Conservation (phyloP, 345 rosid genomes). For the Arabis alpina region DNA sequence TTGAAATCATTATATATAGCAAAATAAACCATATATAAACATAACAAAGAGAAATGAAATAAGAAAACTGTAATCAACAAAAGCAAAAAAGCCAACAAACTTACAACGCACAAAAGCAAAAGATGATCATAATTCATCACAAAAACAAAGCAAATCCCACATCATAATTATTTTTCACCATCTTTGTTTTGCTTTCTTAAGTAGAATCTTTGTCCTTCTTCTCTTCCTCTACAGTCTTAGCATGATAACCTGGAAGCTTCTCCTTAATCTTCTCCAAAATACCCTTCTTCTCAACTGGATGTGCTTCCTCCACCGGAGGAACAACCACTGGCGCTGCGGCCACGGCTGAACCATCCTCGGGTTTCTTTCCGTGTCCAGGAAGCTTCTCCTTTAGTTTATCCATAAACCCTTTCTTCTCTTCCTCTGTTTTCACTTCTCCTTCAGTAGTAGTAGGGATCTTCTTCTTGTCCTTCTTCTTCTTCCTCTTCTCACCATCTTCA, state of each 20-base stretch:
- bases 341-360: slow-evolving; percentile 50
- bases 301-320: slow-evolving; percentile 37
- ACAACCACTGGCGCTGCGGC: slow-evolving; percentile 41
- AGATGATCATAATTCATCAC: slow-evolving; percentile 32
- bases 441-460: slow-evolving; percentile 21
- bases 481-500: slow-evolving; percentile 59
- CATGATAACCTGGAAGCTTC: slow-evolving; percentile 84
- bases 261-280: slow-evolving; percentile 86
- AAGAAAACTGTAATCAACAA: slow-evolving; percentile 23
- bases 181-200: neutral
- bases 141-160: slow-evolving; percentile 21
- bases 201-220: slow-evolving; percentile 45
- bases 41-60: neutral
- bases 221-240: slow-evolving; percentile 56
- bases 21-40: slow-evolving; percentile 24
- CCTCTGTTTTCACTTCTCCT: slow-evolving; percentile 46
- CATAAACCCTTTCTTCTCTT: slow-evolving; percentile 60
- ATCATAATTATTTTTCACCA: slow-evolving; percentile 29
- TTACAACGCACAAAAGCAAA: slow-evolving; percentile 40
- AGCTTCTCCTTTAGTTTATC: slow-evolving; percentile 58
- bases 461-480: slow-evolving; percentile 61
- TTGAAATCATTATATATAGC: neutral
- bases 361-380: slow-evolving; percentile 48
- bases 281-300: slow-evolving; percentile 70
- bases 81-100: slow-evolving; percentile 30